Base-by-base conservation (phyloP, 2,329 filamentous ascomycete genomes). In the Aspergillus neoniger region DNA sequence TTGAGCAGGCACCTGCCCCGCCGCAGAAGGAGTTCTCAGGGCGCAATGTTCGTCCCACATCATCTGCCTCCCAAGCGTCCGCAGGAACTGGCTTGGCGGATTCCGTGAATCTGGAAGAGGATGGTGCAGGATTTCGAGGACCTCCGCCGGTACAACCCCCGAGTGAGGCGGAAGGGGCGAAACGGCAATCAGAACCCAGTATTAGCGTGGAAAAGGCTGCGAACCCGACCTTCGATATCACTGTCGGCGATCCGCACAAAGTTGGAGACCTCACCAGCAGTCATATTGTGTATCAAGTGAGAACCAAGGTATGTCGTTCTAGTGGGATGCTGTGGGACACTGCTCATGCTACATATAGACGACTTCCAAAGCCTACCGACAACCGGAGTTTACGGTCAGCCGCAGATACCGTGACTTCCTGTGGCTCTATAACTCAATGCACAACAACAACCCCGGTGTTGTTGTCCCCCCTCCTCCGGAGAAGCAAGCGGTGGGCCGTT, bases 221-320 rank as follows among this genome's bases (percentile, higher is more conserved):
- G 30, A 96, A 96, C 78, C 95, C 95, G 5, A 90, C 82, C 44
- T 99, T 98, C 77, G 82, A 91, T 53, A 98, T 99, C 70, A 88
- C 85, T 2, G 95, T 99, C 21, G 95, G 95, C 60, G 95, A 99
- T 78, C 95, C 95, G 58, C 93, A 97, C 79, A 99, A 98, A 81
- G 94, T 99, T 67, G 95, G 95, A 61, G 95, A 98, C 77, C 78
- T 98, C 75, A 97, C 95, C 8, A 96, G 91, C 76, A 96, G 93
- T 65, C 95, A 99, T 77, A 99, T 96, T 65, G 95, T 98, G 51
- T 99, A 99, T 79, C 92, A 92, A 70, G 95, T 99, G 65, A 86
- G 91, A 71, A 99, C 95, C 60, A 95, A 90, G 87, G 91, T 95
- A 83, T 75, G 60, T 68, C 28, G 23, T 51, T 39, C 19, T n/a